Conservation (phyloP, 345 rosid species). For the Citrus hindsii region DNA sequence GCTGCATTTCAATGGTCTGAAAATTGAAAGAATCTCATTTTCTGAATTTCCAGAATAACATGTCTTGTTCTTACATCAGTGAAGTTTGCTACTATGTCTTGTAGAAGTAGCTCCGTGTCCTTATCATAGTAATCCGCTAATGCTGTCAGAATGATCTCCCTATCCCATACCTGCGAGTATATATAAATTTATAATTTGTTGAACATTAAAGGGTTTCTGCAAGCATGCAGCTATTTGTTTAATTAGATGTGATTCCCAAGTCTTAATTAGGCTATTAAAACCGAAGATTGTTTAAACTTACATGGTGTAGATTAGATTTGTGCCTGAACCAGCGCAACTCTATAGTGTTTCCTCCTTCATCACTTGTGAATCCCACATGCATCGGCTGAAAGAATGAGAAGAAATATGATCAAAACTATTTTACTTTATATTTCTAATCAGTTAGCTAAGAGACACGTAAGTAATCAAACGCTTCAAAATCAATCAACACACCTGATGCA, state of each 20-base stretch:
- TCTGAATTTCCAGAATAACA: neutral
- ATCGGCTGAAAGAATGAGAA: slow-evolving; percentile 49
- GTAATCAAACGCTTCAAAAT: neutral
- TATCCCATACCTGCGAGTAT: slow-evolving; percentile 73
- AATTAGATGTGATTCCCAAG: too few relatives aligned
- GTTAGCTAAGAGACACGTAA: neutral
- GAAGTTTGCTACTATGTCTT: slow-evolving; percentile 61
- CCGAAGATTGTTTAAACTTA: slow-evolving; percentile 20
- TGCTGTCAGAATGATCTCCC: slow-evolving; percentile 83
- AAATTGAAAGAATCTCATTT: neutral
- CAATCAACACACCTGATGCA: slow-evolving; percentile 60
- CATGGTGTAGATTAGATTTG: slow-evolving; percentile 93
- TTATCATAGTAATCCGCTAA: slow-evolving; percentile 65
- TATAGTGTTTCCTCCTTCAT: slow-evolving; percentile 87
- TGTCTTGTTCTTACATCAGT: slow-evolving; percentile 51
- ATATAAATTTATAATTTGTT: neutral
- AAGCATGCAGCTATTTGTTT: neutral
- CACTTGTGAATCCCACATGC: slow-evolving; percentile 85
- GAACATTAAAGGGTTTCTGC: neutral
- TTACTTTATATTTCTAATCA: neutral
- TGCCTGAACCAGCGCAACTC: slow-evolving; percentile 81
- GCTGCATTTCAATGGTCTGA: neutral
- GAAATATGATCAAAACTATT: neutral
- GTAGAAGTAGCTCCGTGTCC: slow-evolving; percentile 65
- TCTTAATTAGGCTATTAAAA: too few relatives aligned